Percentiles rank a stretch among this genome's conserved stretches.
These are phyloP conservation scores for Lindgomyces ingoldianus DNA, from an alignment of 495 filamentous ascomycete species.

Conservation along the genomic window DNA sequence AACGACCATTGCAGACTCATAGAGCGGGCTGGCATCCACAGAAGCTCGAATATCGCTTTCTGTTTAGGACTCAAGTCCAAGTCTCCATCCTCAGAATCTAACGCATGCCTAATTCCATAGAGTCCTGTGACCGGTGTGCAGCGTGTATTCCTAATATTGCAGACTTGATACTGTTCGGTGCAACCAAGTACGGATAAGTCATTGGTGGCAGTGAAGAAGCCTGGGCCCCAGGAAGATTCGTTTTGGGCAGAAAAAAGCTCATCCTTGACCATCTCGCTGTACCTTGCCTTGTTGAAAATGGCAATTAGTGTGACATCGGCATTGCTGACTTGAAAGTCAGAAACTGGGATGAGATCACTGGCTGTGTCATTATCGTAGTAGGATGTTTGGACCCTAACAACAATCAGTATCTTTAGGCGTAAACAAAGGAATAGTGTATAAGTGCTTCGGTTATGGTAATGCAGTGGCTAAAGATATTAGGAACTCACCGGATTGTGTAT, in stretches of 20 bases:
- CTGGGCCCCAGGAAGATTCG: not conserved
- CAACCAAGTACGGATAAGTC: conserved; percentile 23
- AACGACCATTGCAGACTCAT: conserved; percentile 22
- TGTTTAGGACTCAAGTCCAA: conserved; percentile 1
- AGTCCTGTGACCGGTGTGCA: conserved; percentile 25
- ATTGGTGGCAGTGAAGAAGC: not conserved
- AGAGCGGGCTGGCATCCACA: conserved; percentile 23
- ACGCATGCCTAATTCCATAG: conserved; percentile 14
- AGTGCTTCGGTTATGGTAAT: not conserved
- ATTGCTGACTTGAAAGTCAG: conserved; percentile 17
- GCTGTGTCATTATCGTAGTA: conserved; percentile 12
- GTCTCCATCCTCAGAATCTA: conserved; percentile 8
- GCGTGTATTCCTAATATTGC: conserved; percentile 3
- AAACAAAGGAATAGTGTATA: not conserved
- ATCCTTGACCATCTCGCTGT: conserved; percentile 12
- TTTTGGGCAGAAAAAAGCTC: conserved; percentile 14
- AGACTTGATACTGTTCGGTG: conserved; percentile 32
- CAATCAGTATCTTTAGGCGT: not conserved
- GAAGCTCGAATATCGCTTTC: not conserved
- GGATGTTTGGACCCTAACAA: conserved; percentile 9
- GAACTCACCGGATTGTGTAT: conserved; percentile 22
- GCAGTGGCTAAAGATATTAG: not conserved
- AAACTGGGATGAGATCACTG: conserved; percentile 23
- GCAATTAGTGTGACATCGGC: conserved; percentile 26
- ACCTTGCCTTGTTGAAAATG: conserved; percentile 18